Base-by-base conservation (phyloP, 257 asterid genomes). In the Salvia rosmarinus region DNA sequence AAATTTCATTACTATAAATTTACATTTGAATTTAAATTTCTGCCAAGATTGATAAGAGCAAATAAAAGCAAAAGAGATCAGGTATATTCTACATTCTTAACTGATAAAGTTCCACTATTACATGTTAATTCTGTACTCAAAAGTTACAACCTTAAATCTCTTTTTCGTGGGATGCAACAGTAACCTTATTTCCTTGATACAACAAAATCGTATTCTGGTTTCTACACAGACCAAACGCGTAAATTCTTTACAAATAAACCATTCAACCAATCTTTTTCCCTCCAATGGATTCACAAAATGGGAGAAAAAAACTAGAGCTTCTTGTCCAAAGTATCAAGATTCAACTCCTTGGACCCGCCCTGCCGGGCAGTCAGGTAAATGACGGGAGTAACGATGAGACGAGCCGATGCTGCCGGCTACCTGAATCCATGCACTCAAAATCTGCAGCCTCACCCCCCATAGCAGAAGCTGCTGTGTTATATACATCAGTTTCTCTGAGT, bases 391-490 rank as follows among this genome's bases (percentile, higher is more conserved):
- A 66, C 71, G 85, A 78, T 8, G 85, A 70, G 55, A 86, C 81
- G 52, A 86, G 82, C 4, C 76, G 87, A 39, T 82, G 89, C 35
- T 75, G 80, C 67, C 82, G 78, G 40, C 74, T 87, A 35, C 81
- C 87, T 0, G 90, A 42, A 58, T 88, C 92, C 83, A 82, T 65
- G 72, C 83, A 85, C 37, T 82, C 92, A 40, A 80, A 87, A 12
- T 86, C 96, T 21, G 77, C 67, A 1, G 77, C 57, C 58, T 88
- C 88, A 4, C 68, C 57, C 59, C 77, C 90, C 84, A 86, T 73
- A 51, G 77, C 81, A 17, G 92, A 37, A 40, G 79, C 79, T 10
- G 81, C 58, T 6, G 81, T 57, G 60, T 70, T 79, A 56, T 80
- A 82, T 3, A 69, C 82, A 25, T 76, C 86, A 52, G 75, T 78